Base-by-base conservation (phyloP, 2,329 filamentous ascomycete genomes). In the Hypoxylon sp. region DNA sequence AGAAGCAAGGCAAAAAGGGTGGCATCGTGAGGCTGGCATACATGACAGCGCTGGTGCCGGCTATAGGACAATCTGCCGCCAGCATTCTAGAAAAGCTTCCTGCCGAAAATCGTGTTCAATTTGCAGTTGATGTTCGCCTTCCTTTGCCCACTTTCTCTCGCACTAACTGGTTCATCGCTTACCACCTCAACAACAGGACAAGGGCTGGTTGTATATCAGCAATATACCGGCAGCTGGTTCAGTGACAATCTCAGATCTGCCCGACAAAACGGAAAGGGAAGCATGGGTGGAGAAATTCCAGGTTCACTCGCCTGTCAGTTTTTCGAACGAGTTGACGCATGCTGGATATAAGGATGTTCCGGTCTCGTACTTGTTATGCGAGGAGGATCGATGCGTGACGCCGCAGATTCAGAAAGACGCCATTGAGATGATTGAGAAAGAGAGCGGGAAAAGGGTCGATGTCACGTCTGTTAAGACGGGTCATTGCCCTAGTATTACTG, bases 331-430 rank as follows among this genome's bases (percentile, higher is more conserved):
- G 2, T 65, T 83, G 43, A 81, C 78, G 1, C 75, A 83, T 67
- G 63, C 77, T 1, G 81, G 80, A 0, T 83, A 82, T 65, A 80
- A 79, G 60, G 75, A 82, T 36, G 72, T 82, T 1, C 79, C 79
- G 0, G 78, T 80, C 2, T 82, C 78, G 0, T 84, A 80, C 63
- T 69, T 83, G 7, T 1, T 83, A 11, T 79, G 78, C 41, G 77
- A 80, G 48, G 65, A 76, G 0, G 81, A 84, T 63, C 10, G 57
- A 10, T 68, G 73, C n/a, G 71, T 83, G n/a, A 50, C 72, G 1
- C 71, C 77, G 0, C 62, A 69, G 19, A 46, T 70, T 5, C 81
- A 83, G 69, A 80, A 79, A 41, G 51, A 30, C 0, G 65, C 53
- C 19, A 73, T 75, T 45, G 75, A 80, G 10, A 69, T 71, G 28